Conservation (phyloP, 495 filamentous ascomycete genomes). For the Penicillium malachiteum region DNA sequence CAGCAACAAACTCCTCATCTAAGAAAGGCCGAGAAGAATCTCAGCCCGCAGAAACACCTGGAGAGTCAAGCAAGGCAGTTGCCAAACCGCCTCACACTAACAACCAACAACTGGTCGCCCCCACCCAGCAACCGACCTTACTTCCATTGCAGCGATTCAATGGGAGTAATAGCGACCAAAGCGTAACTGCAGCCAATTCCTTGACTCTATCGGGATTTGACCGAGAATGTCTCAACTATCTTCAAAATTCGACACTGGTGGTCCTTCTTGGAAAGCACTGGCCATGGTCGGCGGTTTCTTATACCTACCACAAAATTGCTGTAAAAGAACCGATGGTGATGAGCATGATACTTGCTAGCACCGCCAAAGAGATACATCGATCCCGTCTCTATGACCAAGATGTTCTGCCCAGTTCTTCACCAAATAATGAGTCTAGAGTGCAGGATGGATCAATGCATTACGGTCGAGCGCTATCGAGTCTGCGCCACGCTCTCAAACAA, state of each 20-base stretch:
- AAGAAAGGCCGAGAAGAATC: slow-evolving; percentile 7
- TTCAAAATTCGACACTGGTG: slow-evolving; percentile 32
- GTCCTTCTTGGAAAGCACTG: slow-evolving; percentile 35
- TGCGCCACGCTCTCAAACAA: slow-evolving; percentile 29
- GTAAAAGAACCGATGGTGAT: slow-evolving; percentile 34
- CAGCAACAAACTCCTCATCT: slow-evolving; percentile 3
- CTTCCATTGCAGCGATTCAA: slow-evolving; percentile 6
- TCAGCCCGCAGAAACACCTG: not conserved
- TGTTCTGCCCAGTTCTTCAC: slow-evolving; percentile 1
- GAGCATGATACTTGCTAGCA: slow-evolving; percentile 37
- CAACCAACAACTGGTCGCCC: not conserved
- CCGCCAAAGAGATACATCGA: slow-evolving; percentile 30
- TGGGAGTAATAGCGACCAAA: not conserved
- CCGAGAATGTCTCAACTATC: slow-evolving; percentile 27
- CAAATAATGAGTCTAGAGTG: slow-evolving; percentile 17
- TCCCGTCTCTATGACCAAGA: slow-evolving; percentile 21
- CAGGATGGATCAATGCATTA: slow-evolving; percentile 29
- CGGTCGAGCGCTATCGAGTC: slow-evolving; percentile 29
- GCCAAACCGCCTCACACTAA: not conserved
- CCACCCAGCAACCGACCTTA: not conserved
- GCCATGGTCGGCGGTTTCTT: slow-evolving; percentile 35
- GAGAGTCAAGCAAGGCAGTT: not conserved
- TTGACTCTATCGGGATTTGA: slow-evolving; percentile 28
- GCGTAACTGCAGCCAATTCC: slow-evolving; percentile 30
- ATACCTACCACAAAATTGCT: slow-evolving; percentile 33